Conservation (phyloP, 441 rosid species). For the Viola pubescens region DNA sequence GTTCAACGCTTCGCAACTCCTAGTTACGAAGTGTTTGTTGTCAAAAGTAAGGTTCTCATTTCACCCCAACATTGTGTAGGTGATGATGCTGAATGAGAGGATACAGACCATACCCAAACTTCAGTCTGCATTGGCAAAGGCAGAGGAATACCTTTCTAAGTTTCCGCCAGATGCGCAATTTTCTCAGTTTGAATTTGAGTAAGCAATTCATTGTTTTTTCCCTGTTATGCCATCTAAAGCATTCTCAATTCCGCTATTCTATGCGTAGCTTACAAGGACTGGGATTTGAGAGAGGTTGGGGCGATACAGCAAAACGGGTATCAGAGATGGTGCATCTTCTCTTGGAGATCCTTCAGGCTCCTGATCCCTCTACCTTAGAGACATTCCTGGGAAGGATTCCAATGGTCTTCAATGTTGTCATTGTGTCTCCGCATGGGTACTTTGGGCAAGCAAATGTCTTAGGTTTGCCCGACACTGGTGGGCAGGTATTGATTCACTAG, state of each 20-base stretch:
- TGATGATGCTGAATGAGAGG: slow-evolving; percentile 73
- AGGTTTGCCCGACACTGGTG: slow-evolving; percentile 90
- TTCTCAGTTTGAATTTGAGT: slow-evolving; percentile 53
- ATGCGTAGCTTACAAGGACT: slow-evolving; percentile 45
- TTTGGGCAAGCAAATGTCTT: slow-evolving; percentile 86
- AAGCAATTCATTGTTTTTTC: slow-evolving; percentile 1
- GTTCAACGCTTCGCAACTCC: too few species aligned
- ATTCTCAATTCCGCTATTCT: not conserved
- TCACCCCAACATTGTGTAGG: slow-evolving; percentile 25
- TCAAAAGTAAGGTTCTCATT: not conserved
- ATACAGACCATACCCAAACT: slow-evolving; percentile 41
- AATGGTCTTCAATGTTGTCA: slow-evolving; percentile 70
- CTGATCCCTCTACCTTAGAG: slow-evolving; percentile 72
- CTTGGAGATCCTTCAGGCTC: slow-evolving; percentile 76
- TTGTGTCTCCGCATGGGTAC: slow-evolving; percentile 74
- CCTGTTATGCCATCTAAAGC: not conserved
- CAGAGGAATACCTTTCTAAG: slow-evolving; percentile 66
- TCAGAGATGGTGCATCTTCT: slow-evolving; percentile 63
- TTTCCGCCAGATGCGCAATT: slow-evolving; percentile 52
- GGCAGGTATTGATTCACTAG: slow-evolving; percentile 39
- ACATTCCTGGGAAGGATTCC: slow-evolving; percentile 77
- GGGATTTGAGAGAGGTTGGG: slow-evolving; percentile 93
- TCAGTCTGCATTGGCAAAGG: slow-evolving; percentile 47
- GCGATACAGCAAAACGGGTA: slow-evolving; percentile 57
- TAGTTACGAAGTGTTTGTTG: too few species aligned